Evolutionary conservation across 305 asterid species (phyloP).

Genomic region (Lippia alba): DNA sequence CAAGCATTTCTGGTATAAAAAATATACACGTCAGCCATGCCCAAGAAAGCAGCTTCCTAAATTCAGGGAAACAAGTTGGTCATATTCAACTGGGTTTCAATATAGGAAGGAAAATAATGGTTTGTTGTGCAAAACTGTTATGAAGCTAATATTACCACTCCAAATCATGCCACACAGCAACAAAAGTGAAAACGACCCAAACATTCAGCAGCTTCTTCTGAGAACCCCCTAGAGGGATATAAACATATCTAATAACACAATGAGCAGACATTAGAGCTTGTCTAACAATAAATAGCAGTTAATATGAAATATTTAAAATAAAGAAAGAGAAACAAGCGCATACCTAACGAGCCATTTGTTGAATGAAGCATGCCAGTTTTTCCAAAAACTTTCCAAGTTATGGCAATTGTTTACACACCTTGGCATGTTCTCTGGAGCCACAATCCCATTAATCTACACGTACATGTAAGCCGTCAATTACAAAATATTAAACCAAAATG

Average conservation of each 20-base stretch:
- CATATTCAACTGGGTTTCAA: slow-evolving; percentile 24
- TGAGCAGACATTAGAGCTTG: slow-evolving; percentile 14
- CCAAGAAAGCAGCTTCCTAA: slow-evolving; percentile 99
- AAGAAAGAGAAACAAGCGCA: slow-evolving; percentile 23
- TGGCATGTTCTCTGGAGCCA: slow-evolving; percentile 96
- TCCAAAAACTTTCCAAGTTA: slow-evolving; percentile 95
- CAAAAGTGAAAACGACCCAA: slow-evolving; percentile 97
- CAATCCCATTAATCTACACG: slow-evolving; percentile 89
- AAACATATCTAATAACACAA: slow-evolving; percentile 69
- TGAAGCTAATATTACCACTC: slow-evolving; percentile 73
- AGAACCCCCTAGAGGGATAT: slow-evolving; percentile 96
- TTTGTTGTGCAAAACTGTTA: slow-evolving; percentile 15
- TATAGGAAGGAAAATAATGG: slow-evolving; percentile 16
- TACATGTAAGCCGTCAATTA: slow-evolving; percentile 25
- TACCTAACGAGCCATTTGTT: slow-evolving; percentile 99
- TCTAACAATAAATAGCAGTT: slow-evolving; percentile 25
- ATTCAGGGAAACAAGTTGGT: slow-evolving; percentile 34
- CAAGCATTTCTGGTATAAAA: slow-evolving; percentile 91
- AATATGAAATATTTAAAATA: slow-evolving; percentile 1
- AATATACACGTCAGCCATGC: slow-evolving; percentile 98
- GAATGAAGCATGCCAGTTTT: slow-evolving; percentile 98
- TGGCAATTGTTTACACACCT: slow-evolving; percentile 91
- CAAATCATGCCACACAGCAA: slow-evolving; percentile 96
- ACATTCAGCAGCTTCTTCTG: slow-evolving; percentile 85
- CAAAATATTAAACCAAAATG: slow-evolving; percentile 24